Evolutionary conservation across 352 stramenopile species (phyloP).

Genomic region (Phytophthora pisi): DNA sequence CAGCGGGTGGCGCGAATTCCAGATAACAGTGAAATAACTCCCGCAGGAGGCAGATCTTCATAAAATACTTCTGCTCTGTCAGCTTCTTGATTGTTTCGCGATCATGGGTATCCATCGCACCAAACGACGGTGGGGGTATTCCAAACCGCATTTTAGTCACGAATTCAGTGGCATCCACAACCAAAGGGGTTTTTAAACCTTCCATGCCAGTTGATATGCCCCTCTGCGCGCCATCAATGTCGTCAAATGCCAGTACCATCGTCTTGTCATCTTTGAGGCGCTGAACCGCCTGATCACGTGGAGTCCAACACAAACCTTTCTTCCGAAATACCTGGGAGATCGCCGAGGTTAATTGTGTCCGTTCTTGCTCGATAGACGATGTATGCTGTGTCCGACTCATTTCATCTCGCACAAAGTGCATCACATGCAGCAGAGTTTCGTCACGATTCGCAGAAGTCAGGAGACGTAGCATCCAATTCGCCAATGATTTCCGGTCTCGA

Average conservation of each 20-base stretch:
- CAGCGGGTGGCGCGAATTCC: constrained; percentile 35
- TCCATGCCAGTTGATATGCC: constrained; percentile 2
- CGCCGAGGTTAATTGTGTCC: constrained; percentile 30
- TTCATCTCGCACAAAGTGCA: constrained; percentile 61
- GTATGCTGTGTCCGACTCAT: constrained; percentile 31
- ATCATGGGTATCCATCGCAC: constrained; percentile 12
- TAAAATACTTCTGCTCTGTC: constrained; percentile 39
- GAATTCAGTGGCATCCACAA: constrained; percentile 48
- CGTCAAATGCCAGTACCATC: constrained; percentile 34
- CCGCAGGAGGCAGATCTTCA: constrained; percentile 53
- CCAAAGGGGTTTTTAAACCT: constrained; percentile 19
- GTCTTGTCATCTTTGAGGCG: constrained; percentile 20
- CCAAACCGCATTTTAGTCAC: constrained; percentile 51
- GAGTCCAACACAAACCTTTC: constrained; percentile 43
- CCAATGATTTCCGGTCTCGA: constrained; percentile 62
- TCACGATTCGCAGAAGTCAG: constrained; percentile 66
- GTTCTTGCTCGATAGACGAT: constrained; percentile 36
- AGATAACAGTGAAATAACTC: constrained; percentile 57
- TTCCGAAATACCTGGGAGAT: constrained; percentile 58
- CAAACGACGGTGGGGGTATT: constrained; percentile 14
- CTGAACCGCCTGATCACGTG: constrained; percentile 21
- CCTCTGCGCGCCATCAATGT: background rate
- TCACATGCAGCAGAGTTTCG: constrained; percentile 66
- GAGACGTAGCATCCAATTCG: constrained; percentile 72
- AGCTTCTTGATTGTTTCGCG: constrained; percentile 15